Evolutionary conservation across 2,329 filamentous ascomycete species (phyloP), one percentile per base, ranked within the genome.

Genomic region (Colletotrichum lupini): DNA sequence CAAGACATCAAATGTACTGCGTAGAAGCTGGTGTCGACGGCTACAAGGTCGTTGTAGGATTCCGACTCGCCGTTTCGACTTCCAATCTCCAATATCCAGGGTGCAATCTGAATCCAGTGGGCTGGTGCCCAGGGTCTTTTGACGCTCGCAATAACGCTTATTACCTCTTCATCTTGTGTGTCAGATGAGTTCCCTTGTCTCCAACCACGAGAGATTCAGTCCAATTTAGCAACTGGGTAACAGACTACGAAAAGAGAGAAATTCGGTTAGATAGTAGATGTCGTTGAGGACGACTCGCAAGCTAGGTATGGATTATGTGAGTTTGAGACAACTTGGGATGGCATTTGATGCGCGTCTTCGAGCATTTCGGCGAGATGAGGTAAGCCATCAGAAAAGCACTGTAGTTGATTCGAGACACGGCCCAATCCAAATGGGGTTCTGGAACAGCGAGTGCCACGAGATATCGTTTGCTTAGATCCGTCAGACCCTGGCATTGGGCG

Each of bases 301-400:
- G 30, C 19, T 24, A 35, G 49, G 24, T 6, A 16, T 37, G n/a
- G 30, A 35, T 28, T 28, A 24, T 67, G 52, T 61, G 52, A 66
- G 32, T 67, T 58, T 61, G 52, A 66, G 67, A 66, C 67, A 49
- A 71, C n/a, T 63, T 64, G 58, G 67, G 61, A 73, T 71, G 61
- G 56, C 55, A 56, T 66, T 66, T 56, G 46, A 32, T 42, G 42
- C 42, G 30, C 61, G 37, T 65, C 55, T 35, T 49, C 35, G 16
- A 61, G 53, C 24, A 60, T 61, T 65, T 60, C 55, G 46, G 61
- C 26, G 60, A 71, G 61, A 71, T 49, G 19, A 49, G 42, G 42
- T 73, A 71, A 73, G 56, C 67, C 26, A 37, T 24, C 26, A 63
- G 26, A 46, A 46, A 63, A 46, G 59, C 64, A 59, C 63, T 58